Base-by-base conservation (phyloP, 352 stramenopile genomes). In the Phytopythium aichiense region DNA sequence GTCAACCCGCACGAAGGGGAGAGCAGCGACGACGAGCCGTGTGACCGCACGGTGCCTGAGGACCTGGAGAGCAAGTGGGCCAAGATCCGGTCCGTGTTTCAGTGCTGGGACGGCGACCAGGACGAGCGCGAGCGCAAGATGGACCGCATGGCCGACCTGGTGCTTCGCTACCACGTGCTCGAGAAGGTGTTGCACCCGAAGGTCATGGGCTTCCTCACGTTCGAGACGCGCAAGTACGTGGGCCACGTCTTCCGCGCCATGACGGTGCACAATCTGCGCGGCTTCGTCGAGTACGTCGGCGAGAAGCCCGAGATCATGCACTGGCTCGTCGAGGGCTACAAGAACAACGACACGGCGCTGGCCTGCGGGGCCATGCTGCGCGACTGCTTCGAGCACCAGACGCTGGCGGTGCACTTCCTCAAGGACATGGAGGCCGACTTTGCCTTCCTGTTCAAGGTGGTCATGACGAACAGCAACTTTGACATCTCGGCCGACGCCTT, bases 161-260 rank as follows among this genome's bases (percentile, higher is more conserved):
- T 92, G 48, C 58, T 91, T 59, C 83, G 84, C 42, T 88, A 82
- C 61, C 81, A 76, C 25, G 77, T 92, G 61, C 61, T 92, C 13
- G 83, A 92, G 65, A 89, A 90, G 60, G 77, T 84, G 61, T 49
- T 92, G 48, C 68, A 84, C 54, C 85, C 85, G 12, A 88, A 88
- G 52, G 78, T 94, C 53, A 64, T 94, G 35, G 72, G 63, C 11
- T 74, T 80, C 51, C 69, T 94, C 46, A 91, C 83, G 45, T 94
- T 94, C 54, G 81, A 94, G 71, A 87, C 81, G 25, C 85, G 81
- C 69, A 94, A 92, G 73, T 91, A 89, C 49, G 76, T 94, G 25
- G 77, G 74, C 42, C 77, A 87, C 43, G 79, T 94, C 12, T 91
- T 94, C 52, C 80, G 81, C 22, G 83, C 81, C 11, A 80, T 94